Evolutionary conservation across 768 basidiomycete species (phyloP).

Genomic region (Serendipita sp.): DNA sequence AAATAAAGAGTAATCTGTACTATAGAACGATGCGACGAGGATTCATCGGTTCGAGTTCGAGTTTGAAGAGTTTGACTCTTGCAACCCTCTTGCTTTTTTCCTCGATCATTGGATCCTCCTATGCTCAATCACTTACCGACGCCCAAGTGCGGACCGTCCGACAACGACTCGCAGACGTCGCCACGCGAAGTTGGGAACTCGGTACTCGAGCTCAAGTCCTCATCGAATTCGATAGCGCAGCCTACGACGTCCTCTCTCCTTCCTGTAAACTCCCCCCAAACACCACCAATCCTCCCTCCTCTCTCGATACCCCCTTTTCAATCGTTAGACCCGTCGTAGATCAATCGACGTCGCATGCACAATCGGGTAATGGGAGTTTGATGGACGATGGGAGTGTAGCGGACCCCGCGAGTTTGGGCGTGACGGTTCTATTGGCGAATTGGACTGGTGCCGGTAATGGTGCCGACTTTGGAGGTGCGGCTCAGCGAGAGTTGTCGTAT

Average conservation of each 20-base stretch:
- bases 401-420: slow-evolving; percentile 68
- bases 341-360: not conserved
- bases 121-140: slow-evolving; percentile 22
- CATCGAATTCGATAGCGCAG: slow-evolving; percentile 30
- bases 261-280: slow-evolving; percentile 23
- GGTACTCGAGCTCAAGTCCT: slow-evolving; percentile 37
- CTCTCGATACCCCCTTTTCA: slow-evolving; percentile 12
- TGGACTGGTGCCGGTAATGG: slow-evolving; percentile 27
- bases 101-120: not conserved
- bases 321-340: slow-evolving; percentile 35
- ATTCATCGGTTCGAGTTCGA: too few species aligned
- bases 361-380: not conserved
- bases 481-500: slow-evolving; percentile 47
- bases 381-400: slow-evolving; percentile 42
- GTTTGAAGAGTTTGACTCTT: too few species aligned
- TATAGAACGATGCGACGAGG: too few species aligned
- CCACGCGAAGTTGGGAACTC: slow-evolving; percentile 39
- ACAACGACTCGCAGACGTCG: slow-evolving; percentile 25
- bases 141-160: slow-evolving; percentile 23
- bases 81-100: not conserved
- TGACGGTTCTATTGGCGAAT: slow-evolving; percentile 48
- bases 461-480: slow-evolving; percentile 46
- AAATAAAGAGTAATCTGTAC: too few species aligned
- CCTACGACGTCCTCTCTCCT: slow-evolving; percentile 30
- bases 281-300: slow-evolving; percentile 10